These are phyloP conservation scores for Macrophomina pseudophaseolina DNA, from an alignment of 2,329 filamentous ascomycete species.

Conservation along the genomic window DNA sequence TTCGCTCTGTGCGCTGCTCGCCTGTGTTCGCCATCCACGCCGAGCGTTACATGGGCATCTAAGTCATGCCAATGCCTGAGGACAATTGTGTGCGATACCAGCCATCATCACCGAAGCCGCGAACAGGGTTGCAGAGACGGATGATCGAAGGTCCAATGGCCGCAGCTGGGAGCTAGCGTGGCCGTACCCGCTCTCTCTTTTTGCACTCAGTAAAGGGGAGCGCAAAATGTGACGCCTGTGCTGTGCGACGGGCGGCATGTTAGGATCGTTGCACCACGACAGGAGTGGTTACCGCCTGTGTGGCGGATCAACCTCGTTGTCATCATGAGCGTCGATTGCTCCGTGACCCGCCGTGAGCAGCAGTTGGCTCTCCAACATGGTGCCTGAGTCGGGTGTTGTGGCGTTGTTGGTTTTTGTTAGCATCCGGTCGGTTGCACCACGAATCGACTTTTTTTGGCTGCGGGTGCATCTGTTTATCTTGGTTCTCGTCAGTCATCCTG, in stretches of 20 bases:
- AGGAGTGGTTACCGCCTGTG: slow-evolving; percentile 20
- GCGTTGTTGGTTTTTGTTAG: background rate
- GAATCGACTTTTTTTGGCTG: background rate
- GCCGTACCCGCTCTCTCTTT: background rate
- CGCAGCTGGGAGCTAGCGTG: background rate
- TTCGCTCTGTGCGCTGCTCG: slow-evolving; percentile 5
- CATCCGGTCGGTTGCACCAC: background rate
- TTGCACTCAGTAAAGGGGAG: background rate
- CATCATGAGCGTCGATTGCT: background rate
- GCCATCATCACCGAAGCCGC: background rate
- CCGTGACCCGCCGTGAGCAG: background rate
- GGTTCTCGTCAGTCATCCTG: background rate
- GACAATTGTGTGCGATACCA: background rate
- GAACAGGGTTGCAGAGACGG: background rate
- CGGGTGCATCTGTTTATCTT: background rate
- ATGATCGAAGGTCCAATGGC: background rate
- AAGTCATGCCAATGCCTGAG: background rate
- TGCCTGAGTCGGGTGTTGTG: background rate
- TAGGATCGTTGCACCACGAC: slow-evolving; percentile 15
- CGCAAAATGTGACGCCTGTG: slow-evolving; percentile 6
- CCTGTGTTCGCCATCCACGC: slow-evolving; percentile 3
- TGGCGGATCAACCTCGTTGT: slow-evolving; percentile 1
- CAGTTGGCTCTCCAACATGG: background rate
- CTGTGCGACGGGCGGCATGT: slow-evolving; percentile 5
- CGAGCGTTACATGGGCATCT: background rate